A percentile compares a stretch with the other conserved stretches of the same genome.
Conservation (phyloP, 352 stramenopile genomes). For the Pythium aquatile region DNA sequence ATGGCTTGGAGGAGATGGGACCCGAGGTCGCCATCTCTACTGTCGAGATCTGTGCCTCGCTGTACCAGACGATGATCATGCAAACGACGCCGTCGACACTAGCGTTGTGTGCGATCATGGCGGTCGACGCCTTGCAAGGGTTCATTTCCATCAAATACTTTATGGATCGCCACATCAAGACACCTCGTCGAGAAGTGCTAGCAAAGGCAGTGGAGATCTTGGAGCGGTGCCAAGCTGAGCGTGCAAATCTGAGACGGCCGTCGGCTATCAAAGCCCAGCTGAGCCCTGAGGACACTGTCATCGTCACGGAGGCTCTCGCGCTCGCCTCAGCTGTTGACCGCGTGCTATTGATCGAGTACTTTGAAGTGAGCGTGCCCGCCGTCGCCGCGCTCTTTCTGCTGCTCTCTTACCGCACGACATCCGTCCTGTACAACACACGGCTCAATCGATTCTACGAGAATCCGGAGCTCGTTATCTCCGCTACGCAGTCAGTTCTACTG, state of each 20-base stretch:
- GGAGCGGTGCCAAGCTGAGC: neutral
- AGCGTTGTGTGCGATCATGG: constrained; percentile 21
- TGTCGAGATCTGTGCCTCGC: constrained; percentile 26
- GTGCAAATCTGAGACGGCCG: neutral
- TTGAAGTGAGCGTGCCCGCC: constrained; percentile 22
- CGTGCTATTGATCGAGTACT: constrained; percentile 24
- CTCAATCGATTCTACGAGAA: constrained; percentile 23
- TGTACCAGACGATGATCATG: constrained; percentile 28
- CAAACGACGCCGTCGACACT: constrained; percentile 12
- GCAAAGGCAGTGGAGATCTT: neutral
- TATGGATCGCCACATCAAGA: constrained; percentile 2
- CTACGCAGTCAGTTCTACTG: constrained; percentile 17
- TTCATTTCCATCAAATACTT: constrained; percentile 13
- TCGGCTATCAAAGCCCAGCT: neutral
- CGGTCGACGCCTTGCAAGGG: constrained; percentile 15
- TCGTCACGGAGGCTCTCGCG: constrained; percentile 14
- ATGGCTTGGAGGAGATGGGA: constrained; percentile 9
- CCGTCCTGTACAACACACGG: constrained; percentile 23
- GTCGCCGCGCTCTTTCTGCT: constrained; percentile 18
- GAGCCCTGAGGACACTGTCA: neutral
- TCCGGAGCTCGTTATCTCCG: neutral
- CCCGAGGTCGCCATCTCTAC: constrained; percentile 19
- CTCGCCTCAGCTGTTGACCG: constrained; percentile 8
- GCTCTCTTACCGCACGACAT: constrained; percentile 8
- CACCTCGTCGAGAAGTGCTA: neutral